Base-by-base conservation (phyloP, 2,329 filamentous ascomycete species). In the Ceratocystis ficicola region DNA sequence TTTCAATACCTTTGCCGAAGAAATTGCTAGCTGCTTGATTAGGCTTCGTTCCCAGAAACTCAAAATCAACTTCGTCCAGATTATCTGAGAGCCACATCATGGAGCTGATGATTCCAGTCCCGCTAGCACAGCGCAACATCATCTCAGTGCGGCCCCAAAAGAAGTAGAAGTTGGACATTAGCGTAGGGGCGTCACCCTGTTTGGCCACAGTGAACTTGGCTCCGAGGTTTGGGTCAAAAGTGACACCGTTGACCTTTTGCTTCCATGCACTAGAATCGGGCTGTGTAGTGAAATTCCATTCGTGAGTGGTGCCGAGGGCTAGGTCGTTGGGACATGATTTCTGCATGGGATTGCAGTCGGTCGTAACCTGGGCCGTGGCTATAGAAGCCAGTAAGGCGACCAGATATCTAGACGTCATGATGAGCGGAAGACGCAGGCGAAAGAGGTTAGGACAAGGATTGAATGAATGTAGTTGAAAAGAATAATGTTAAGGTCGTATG, bases 41-140 rank as follows among this genome's bases (percentile, higher is more conserved):
- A 65, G 77, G 75, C 72, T 89, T 86, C 66, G 81, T 81, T 59
- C 89, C 89, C 67, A 90, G 80, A 72, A 89, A 88, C 73, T 94
- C 89, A 83, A 89, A 93, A 73, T 96, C 91, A 50, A 95, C 86
- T 76, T 95, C 90, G 73, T 95, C 91, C 15, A 93, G 80, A 71
- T 91, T 86, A 70, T 94, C 87, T 63, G 88, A 93, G 70, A 94
- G 81, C 74, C 93, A 81, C 73, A 95, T 92, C 72, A 95, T 86
- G 68, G 88, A 85, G 72, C 86, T 90, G 71, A 96, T 83, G 69
- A 96, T 86, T 63, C 91, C 91, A 6, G 77, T 77, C 20, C 91
- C 91, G 0, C 79, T 77, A 0, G 91, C 86, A 3, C 88, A 88
- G 77, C 90, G 89, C 78, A 95, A 83, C 70, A 83, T 80, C 67